These are phyloP conservation scores for Tricholomella constricta DNA, from an alignment of 768 basidiomycete genomes.

Conservation along the genomic window DNA sequence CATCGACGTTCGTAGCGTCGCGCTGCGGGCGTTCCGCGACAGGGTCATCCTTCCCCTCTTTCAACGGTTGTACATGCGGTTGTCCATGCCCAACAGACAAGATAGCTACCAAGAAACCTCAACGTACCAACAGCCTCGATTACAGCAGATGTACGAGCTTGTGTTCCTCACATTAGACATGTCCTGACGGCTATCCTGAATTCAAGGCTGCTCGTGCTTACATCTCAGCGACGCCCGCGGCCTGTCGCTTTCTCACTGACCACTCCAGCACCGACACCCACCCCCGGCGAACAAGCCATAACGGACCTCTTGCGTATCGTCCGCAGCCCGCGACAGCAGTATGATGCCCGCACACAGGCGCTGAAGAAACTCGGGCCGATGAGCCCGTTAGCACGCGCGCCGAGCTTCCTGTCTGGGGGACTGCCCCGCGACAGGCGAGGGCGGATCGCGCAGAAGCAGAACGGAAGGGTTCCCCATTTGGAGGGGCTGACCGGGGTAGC, in stretches of 20 bases:
- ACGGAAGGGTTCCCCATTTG: constrained; percentile 33
- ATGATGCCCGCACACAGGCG: constrained; percentile 32
- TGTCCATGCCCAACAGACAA: constrained; percentile 55
- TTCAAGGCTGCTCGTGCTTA: constrained; percentile 70
- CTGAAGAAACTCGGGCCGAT: constrained; percentile 22
- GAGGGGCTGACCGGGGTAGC: constrained; percentile 25
- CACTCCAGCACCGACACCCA: constrained; percentile 54
- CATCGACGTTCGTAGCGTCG: constrained; percentile 83
- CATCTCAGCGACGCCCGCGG: constrained; percentile 65
- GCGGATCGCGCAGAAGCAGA: constrained; percentile 61
- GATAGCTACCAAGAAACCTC: constrained; percentile 57
- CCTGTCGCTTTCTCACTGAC: constrained; percentile 63
- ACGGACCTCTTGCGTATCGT: constrained; percentile 65
- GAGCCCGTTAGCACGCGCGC: constrained; percentile 41
- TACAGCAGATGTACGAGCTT: constrained; percentile 75
- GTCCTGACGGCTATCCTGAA: constrained; percentile 9
- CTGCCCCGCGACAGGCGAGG: constrained; percentile 79
- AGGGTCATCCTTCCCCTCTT: constrained; percentile 71
- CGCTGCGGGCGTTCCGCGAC: constrained; percentile 79
- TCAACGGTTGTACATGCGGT: constrained; percentile 53
- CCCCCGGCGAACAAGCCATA: constrained; percentile 67
- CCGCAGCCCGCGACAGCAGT: constrained; percentile 51
- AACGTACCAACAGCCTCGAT: constrained; percentile 63
- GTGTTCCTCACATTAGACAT: neutral
- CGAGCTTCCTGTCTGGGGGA: constrained; percentile 73